These are phyloP conservation scores for Arabidopsis arenosa DNA, from an alignment of 345 rosid species.

Conservation along the genomic window DNA sequence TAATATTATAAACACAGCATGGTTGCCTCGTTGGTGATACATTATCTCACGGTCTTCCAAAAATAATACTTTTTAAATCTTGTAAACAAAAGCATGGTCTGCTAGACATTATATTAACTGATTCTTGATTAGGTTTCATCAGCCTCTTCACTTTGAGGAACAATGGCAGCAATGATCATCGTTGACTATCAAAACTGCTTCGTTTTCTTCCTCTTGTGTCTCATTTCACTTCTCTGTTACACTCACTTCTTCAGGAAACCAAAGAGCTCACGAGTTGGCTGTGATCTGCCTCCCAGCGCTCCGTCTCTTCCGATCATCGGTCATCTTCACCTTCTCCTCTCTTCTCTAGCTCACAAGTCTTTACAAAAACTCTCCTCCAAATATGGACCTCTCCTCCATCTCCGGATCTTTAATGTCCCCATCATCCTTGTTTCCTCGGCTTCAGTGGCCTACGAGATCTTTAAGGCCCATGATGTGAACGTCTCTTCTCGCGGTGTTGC, in stretches of 20 bases:
- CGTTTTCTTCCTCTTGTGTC: background rate
- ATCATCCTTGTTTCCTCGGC: slow-evolving; percentile 29
- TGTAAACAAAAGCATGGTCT: no score
- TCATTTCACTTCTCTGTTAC: slow-evolving; percentile 24
- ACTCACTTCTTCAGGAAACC: slow-evolving; percentile 25
- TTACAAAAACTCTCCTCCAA: slow-evolving; percentile 30
- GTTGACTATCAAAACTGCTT: background rate
- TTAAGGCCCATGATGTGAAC: slow-evolving; percentile 18
- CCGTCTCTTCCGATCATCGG: slow-evolving; percentile 19
- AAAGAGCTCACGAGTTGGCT: background rate
- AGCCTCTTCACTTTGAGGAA: background rate
- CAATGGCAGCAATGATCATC: slow-evolving; percentile 43
- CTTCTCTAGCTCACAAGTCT: slow-evolving; percentile 8
- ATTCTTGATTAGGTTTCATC: background rate
- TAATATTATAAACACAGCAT: no score
- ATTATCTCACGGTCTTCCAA: no score
- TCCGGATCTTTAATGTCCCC: slow-evolving; percentile 22
- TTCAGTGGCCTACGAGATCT: slow-evolving; percentile 24
- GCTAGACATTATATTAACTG: no score
- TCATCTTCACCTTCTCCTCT: slow-evolving; percentile 34
- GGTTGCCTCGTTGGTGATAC: no score
- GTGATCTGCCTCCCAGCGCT: slow-evolving; percentile 37
- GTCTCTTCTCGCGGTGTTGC: background rate
- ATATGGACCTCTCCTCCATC: slow-evolving; percentile 34
- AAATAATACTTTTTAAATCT: no score